Evolutionary conservation across 1,284 basidiomycete species (phyloP), one percentile per base, ranked within the genome.

Genomic region (Cystodermella granulosa): DNA sequence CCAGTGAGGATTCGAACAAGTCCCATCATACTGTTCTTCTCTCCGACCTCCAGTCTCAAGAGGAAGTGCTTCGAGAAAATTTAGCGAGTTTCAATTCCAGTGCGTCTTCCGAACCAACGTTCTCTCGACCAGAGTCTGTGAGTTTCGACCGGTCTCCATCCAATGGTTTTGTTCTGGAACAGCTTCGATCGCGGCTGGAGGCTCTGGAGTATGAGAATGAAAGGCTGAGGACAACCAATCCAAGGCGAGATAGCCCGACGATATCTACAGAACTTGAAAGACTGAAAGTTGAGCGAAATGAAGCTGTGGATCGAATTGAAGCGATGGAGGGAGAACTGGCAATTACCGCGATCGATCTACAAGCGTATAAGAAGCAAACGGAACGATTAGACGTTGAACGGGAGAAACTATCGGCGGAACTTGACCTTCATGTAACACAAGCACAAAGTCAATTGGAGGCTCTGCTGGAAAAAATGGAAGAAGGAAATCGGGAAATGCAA

Each of bases 131-230:
- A 31, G 62, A 58, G 35, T 67, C 63, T 17, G 60, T 53, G 15
- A 55, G 61, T 13, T 70, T 69, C 7, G 49, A 56, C 16, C 54
- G 58, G 26, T 67, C 63, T 8, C 47, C 54, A 5, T 67, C 67
- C 26, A 62, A 67, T 14, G 46, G 45, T 7, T 49, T 66, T 13
- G 38, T 40, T 39, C 45, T 70, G 20, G 70, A 73, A 21, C 62
- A 65, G 47, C 64, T 83, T 36, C 74, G 75, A 49, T 70, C 75
- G 14, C 74, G 74, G 17, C 56, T 84, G 26, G 73, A 77, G 45
- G 72, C 73, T 1, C 64, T 83, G 7, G 77, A 83, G 55, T 75
- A 77, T 38, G 84, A 86, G 55, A 81, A 75, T 47, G 67, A 69
- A 47, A 64, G 66, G 23, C 65, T 73, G 43, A 67, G 60, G 11